Evolutionary conservation across 164 flowering plant genomes (phyloP).

Genomic region (Litsea cubeba): DNA sequence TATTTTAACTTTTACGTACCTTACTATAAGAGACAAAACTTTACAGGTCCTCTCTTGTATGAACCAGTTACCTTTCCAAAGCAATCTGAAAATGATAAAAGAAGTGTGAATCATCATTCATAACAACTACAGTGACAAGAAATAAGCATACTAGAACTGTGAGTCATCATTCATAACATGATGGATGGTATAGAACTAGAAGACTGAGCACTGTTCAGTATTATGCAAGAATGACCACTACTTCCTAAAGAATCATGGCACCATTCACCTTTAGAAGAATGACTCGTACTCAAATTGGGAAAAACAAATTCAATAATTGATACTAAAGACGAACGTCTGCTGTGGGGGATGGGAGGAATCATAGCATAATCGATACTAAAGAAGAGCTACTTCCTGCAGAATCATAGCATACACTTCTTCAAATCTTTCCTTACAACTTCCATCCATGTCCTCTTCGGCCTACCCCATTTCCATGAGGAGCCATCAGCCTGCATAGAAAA

Average conservation of each 20-base stretch:
- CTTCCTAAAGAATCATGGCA: not conserved
- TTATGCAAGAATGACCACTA: not conserved
- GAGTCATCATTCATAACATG: not conserved
- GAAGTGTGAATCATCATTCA: not conserved
- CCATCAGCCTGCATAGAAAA: no score
- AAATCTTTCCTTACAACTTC: no score
- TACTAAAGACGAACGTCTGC: no score
- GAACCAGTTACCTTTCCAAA: slow-evolving; percentile 94
- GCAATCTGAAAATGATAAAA: slow-evolving; percentile 57
- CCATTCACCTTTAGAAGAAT: not conserved
- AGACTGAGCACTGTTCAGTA: not conserved
- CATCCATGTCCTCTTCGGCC: no score
- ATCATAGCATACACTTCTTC: no score
- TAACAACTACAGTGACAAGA: not conserved
- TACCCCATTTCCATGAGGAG: no score
- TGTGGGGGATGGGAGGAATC: no score
- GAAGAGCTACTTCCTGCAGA: no score
- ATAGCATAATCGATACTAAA: no score
- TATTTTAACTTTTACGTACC: slow-evolving; percentile 33
- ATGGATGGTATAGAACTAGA: not conserved
- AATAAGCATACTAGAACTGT: not conserved
- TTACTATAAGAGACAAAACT: slow-evolving; percentile 67
- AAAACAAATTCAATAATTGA: no score
- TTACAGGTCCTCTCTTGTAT: slow-evolving; percentile 95
- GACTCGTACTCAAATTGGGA: not conserved